Conservation (phyloP, 768 basidiomycete species). For the Lentinula aciculospora region DNA sequence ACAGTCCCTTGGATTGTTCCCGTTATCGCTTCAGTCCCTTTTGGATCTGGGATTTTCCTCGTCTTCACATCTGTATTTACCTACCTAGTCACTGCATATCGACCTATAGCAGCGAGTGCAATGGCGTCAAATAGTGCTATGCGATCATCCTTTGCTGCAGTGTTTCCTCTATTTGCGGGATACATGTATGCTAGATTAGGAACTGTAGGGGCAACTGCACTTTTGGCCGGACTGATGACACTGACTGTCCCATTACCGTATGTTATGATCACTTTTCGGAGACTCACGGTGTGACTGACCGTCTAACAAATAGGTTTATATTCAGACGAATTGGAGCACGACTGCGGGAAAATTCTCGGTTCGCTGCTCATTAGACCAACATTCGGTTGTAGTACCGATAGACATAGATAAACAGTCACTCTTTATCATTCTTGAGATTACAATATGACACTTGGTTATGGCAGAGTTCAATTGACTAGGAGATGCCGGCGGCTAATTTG, state of each 20-base stretch:
- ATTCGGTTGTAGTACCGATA: too few relatives aligned
- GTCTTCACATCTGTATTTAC: constrained; percentile 69
- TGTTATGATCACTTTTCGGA: not conserved
- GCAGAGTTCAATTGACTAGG: too few relatives aligned
- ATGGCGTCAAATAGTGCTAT: constrained; percentile 63
- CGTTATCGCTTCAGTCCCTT: constrained; percentile 59
- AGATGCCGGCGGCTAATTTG: not conserved
- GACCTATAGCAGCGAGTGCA: constrained; percentile 61
- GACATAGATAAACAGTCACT: too few relatives aligned
- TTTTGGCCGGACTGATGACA: constrained; percentile 18
- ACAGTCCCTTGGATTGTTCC: constrained; percentile 60
- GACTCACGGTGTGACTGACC: not conserved
- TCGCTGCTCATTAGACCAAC: not conserved
- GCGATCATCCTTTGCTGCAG: constrained; percentile 54
- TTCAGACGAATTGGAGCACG: constrained; percentile 2
- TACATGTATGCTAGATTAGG: constrained; percentile 51
- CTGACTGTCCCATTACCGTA: constrained; percentile 4
- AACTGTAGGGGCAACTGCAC: constrained; percentile 63
- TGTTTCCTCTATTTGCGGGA: constrained; percentile 52
- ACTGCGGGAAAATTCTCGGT: constrained; percentile 3
- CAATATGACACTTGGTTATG: too few relatives aligned
- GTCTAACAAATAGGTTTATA: constrained; percentile 17
- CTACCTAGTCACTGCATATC: constrained; percentile 65
- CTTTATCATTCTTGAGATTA: too few relatives aligned
- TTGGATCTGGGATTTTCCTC: constrained; percentile 59